Percentiles rank a stretch among this genome's conserved stretches.
These are phyloP conservation scores for Glomus cerebriforme DNA, from an alignment of 192 early-diverging fungal genomes.

Conservation along the genomic window DNA sequence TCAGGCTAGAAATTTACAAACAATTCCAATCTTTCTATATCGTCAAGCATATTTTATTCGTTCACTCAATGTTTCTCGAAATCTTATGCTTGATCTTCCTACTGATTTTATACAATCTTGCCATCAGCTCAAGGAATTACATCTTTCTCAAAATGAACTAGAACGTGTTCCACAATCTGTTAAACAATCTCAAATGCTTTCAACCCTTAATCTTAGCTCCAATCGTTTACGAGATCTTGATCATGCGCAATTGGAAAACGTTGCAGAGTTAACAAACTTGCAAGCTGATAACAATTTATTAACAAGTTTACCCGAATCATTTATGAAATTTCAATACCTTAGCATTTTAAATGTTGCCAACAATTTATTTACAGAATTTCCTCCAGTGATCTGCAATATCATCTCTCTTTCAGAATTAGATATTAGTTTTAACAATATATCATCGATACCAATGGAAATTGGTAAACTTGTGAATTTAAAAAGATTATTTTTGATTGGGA, in stretches of 20 bases:
- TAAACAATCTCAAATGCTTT: constrained; percentile 61
- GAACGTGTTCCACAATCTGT: constrained; percentile 68
- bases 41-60: constrained; percentile 70
- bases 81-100: constrained; percentile 79
- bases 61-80: constrained; percentile 80
- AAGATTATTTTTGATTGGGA: constrained; percentile 71
- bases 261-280: constrained; percentile 62
- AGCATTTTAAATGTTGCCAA: constrained; percentile 74
- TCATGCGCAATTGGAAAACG: constrained; percentile 61
- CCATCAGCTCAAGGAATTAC: constrained; percentile 62
- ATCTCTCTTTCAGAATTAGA: constrained; percentile 68
- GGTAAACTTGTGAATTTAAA: constrained; percentile 62
- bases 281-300: constrained; percentile 75
- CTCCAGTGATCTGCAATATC: constrained; percentile 63
- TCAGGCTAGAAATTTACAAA: constrained; percentile 70
- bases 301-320: constrained; percentile 65
- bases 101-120: constrained; percentile 82
- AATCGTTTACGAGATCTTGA: constrained; percentile 73
- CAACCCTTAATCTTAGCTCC: constrained; percentile 74
- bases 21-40: constrained; percentile 79
- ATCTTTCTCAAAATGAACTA: constrained; percentile 72
- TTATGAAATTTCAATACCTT: constrained; percentile 61
- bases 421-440: constrained; percentile 83
- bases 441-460: constrained; percentile 69
- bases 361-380: constrained; percentile 76